Conservation (phyloP, 345 rosid species). For the Theobroma cacao region DNA sequence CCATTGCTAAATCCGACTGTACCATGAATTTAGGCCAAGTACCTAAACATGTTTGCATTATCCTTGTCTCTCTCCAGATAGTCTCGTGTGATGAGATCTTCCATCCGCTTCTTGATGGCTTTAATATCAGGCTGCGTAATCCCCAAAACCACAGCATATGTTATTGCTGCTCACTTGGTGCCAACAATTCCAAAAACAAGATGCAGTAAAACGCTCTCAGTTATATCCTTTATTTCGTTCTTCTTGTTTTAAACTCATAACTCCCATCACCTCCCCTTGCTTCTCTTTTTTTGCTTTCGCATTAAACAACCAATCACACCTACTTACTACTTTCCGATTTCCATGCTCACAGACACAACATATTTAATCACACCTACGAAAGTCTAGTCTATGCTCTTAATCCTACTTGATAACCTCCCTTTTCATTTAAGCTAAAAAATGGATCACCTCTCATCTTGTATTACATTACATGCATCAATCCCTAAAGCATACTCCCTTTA, state of each 20-base stretch:
- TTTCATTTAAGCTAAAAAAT: background rate
- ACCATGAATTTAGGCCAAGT: constrained; percentile 50
- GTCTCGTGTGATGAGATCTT: constrained; percentile 83
- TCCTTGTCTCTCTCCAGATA: constrained; percentile 92
- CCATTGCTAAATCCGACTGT: background rate
- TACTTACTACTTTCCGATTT: too few relatives aligned
- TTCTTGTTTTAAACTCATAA: too few relatives aligned
- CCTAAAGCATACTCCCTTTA: background rate
- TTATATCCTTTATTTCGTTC: too few relatives aligned
- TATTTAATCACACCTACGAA: too few relatives aligned
- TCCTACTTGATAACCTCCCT: too few relatives aligned
- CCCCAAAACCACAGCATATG: background rate
- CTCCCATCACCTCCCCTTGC: too few relatives aligned
- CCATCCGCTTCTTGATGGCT: constrained; percentile 93
- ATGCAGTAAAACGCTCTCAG: too few relatives aligned
- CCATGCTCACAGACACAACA: too few relatives aligned
- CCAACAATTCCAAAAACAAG: background rate
- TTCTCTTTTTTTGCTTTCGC: too few relatives aligned
- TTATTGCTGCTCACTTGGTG: background rate
- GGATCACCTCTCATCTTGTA: background rate
- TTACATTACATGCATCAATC: background rate
- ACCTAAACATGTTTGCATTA: constrained; percentile 65
- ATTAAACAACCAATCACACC: too few relatives aligned
- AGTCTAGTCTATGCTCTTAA: too few relatives aligned
- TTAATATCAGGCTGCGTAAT: constrained; percentile 85